Base-by-base conservation (phyloP, 306 rosid species). In the Nissolia schottii region DNA sequence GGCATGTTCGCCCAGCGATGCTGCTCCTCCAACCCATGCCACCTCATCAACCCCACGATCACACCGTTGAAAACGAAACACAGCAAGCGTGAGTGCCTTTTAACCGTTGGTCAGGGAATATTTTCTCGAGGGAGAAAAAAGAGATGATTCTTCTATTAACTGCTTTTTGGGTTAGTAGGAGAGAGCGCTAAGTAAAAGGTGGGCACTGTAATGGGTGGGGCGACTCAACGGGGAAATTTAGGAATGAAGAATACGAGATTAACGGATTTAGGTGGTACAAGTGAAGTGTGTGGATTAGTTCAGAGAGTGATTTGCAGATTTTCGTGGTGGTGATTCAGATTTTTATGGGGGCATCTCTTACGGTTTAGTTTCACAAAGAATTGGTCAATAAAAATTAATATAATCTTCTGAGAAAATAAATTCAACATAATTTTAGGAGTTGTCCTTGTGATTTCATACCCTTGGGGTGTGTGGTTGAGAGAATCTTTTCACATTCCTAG, bases 1-100 rank as follows among this genome's bases (percentile, higher is more conserved):
- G 99, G 99, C 96, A 94, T 86, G 70, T 85, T 80, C 0, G 90
- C 88, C 99, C 99, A 94, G 25, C 85, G 83, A 67, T 90, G 88
- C 83, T 89, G 92, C 71, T 75, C 76, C 71, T 75, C 76, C 76
- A 86, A 23, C 35, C 87, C 72, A 15, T 85, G 2, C 89, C 1
- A n/a, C n/a, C n/a, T n/a, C n/a, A n/a, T 28, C 55, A 0, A 53
- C 61, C 0, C 24, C 76, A 3, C 43, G 13, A 9, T 10, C 64
- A 10, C 75, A 49, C 7, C 24, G 0, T 41, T 77, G 43, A 9
- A 37, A 11, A 2, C 1, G 12, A 11, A 37, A 37, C 43, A 37
- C 8, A 8, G 43, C 43, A 37, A 8, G 2, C 43, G 11, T 37
- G 43, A 37, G 43, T 57, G 16, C 56, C 64, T 27, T 69, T 37